Conservation (phyloP, 164 flowering plant species). For the Malania oleifera region DNA sequence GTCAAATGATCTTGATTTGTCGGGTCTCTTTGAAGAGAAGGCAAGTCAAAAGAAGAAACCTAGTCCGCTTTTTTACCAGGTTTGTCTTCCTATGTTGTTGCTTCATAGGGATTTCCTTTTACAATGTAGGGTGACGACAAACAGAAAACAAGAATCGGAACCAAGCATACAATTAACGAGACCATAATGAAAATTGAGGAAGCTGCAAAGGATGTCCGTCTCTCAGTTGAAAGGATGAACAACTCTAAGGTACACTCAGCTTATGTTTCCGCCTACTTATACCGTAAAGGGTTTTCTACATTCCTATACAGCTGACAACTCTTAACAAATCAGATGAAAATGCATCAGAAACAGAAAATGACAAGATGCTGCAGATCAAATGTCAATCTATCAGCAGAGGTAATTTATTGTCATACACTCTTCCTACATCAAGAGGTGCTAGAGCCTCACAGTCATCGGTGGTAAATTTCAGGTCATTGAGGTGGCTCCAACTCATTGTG, state of each 20-base stretch:
- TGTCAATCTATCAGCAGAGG: conserved; percentile 59
- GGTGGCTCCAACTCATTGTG: conserved; percentile 69
- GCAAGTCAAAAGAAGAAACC: conserved; percentile 22
- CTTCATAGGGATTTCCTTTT: background rate
- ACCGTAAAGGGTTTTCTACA: background rate
- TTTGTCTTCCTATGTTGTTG: background rate
- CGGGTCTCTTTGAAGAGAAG: conserved; percentile 50
- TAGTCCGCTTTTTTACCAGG: background rate
- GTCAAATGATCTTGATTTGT: conserved; percentile 40
- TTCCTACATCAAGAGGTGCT: background rate
- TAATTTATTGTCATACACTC: conserved; percentile 18
- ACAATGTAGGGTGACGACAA: conserved; percentile 40
- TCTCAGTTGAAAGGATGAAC: conserved; percentile 52
- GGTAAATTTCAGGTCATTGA: conserved; percentile 48
- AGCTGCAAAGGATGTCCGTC: conserved; percentile 59
- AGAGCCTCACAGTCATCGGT: background rate
- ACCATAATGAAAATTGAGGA: conserved; percentile 67
- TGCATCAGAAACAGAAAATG: conserved; percentile 34
- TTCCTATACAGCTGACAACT: background rate
- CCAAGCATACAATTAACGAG: conserved; percentile 47
- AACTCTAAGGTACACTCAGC: conserved; percentile 43
- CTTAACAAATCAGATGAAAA: conserved; percentile 36
- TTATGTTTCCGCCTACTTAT: background rate
- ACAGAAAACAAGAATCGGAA: conserved; percentile 48
- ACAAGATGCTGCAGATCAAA: conserved; percentile 37